Evolutionary conservation across 768 basidiomycete genomes (phyloP).

Genomic region (Lactarius pseudohatsudake): DNA sequence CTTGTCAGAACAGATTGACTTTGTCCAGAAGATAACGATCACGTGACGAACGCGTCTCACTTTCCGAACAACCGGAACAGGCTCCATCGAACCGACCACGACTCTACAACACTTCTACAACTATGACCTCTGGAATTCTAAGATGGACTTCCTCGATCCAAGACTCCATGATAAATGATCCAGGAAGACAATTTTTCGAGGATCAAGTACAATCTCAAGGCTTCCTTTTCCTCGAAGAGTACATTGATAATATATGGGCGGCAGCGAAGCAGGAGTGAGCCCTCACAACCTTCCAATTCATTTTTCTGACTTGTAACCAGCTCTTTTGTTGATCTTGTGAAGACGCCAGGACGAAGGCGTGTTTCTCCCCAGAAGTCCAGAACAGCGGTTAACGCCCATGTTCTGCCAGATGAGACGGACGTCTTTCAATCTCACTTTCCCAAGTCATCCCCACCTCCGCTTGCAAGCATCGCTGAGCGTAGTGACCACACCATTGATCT

Average conservation of each 20-base stretch:
- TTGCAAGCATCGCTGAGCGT: not conserved
- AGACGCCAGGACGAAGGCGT: slow-evolving; percentile 79
- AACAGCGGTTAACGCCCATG: slow-evolving; percentile 38
- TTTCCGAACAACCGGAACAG: not conserved
- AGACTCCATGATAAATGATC: slow-evolving; percentile 67
- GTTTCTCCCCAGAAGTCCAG: slow-evolving; percentile 51
- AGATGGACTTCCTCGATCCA: slow-evolving; percentile 70
- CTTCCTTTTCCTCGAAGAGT: slow-evolving; percentile 77
- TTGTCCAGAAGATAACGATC: slow-evolving; percentile 5
- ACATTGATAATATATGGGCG: slow-evolving; percentile 67
- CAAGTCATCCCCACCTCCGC: slow-evolving; percentile 9
- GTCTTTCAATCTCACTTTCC: slow-evolving; percentile 15
- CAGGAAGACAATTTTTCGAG: slow-evolving; percentile 66
- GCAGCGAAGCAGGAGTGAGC: slow-evolving; percentile 64
- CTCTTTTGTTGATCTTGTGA: slow-evolving; percentile 74
- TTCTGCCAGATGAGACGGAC: slow-evolving; percentile 67
- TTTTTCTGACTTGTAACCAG: slow-evolving; percentile 38
- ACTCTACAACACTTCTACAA: slow-evolving; percentile 7
- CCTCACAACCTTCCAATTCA: not conserved
- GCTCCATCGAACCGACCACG: not conserved
- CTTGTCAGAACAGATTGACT: not conserved
- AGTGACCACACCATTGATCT: not conserved
- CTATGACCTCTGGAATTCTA: slow-evolving; percentile 46
- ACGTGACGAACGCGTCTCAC: slow-evolving; percentile 23
- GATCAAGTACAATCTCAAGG: slow-evolving; percentile 75